Base-by-base conservation (phyloP, 352 stramenopile genomes). In the Globisporangium solare region DNA sequence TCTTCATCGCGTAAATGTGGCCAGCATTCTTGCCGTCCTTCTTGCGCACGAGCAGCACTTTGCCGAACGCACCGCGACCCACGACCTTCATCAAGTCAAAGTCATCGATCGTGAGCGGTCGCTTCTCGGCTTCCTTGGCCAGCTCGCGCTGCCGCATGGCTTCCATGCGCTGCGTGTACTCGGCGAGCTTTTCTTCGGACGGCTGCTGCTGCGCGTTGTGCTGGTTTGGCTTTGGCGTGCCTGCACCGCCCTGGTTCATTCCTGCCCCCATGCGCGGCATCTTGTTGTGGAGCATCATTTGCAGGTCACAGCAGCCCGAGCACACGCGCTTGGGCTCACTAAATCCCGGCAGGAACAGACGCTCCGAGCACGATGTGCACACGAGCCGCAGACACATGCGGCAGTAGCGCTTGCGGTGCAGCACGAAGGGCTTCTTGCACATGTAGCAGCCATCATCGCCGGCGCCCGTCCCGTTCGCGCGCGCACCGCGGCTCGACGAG, bases 51-150 rank as follows among this genome's bases (percentile, higher is more conserved):
- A 98, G 65, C 61, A 98, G 73, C 39, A 98, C 92, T 68, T 98
- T 98, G 35, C 95, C 95, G 52, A 98, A 98, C 2, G 91, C 89
- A 46, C 95, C 95, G 48, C 96, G 96, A 15, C 95, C 95, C 12
- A 98, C 88, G 11, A 98, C 92, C 63, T 97, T 97, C 21, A 98
- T 73, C 35, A 98, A 60, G 56, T 98, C 88, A 66, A 98, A 98
- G 70, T 98, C 95, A 4, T 94, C 82, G 57, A 97, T 97, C 39
- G 61, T 71, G 35, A 98, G 54, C 3, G 86, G 86, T 12, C 65
- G 61, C 37, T 78, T 79, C 61, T 89, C 81, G 2, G 81, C 79
- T 54, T 92, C 79, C 64, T 86, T 85, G 0, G 70, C 76, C 15
- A 84, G 43, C 60, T 95, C 86, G 15, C 83, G 83, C 60, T 77